Evolutionary conservation across 306 rosid genomes (phyloP).

Genomic region (Corylus americana): DNA sequence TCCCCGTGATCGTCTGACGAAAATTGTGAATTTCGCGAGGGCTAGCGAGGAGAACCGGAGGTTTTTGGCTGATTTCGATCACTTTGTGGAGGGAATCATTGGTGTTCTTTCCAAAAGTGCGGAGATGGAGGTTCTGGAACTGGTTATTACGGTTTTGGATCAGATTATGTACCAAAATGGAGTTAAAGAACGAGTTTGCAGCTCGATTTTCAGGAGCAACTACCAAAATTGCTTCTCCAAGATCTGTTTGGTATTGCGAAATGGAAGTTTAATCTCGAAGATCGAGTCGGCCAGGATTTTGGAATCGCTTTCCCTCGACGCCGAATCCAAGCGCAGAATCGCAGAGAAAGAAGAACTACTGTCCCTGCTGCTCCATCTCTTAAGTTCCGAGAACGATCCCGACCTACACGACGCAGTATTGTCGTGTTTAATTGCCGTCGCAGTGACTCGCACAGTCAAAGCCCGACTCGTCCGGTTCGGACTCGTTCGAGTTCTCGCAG

Average conservation of each 20-base stretch:
- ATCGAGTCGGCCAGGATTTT: constrained; percentile 37
- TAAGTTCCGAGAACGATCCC: constrained; percentile 13
- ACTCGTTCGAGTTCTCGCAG: constrained; percentile 27
- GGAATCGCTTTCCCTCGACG: constrained; percentile 40
- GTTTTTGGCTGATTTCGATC: constrained; percentile 28
- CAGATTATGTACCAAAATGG: constrained; percentile 23
- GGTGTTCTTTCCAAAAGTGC: constrained; percentile 28
- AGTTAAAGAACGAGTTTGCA: constrained; percentile 25
- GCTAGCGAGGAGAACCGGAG: constrained; percentile 32
- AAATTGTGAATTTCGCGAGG: constrained; percentile 31
- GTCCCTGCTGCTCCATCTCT: constrained; percentile 18
- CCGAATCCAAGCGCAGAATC: constrained; percentile 37
- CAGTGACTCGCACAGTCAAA: constrained; percentile 41
- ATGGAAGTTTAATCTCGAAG: constrained; percentile 38
- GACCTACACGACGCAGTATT: constrained; percentile 36
- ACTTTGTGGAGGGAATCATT: constrained; percentile 35
- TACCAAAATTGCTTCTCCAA: constrained; percentile 30
- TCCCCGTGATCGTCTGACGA: constrained; percentile 18
- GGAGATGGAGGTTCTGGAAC: constrained; percentile 26
- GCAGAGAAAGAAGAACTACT: constrained; percentile 38
- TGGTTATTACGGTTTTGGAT: constrained; percentile 32
- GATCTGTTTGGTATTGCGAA: constrained; percentile 25
- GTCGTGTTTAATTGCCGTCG: constrained; percentile 31
- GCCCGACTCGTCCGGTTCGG: constrained; percentile 42
- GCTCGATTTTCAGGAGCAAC: constrained; percentile 26